Evolutionary conservation across 805 yeast species (phyloP), one percentile per base, ranked within the genome.

Genomic region (Metschnikowia corniflorae): DNA sequence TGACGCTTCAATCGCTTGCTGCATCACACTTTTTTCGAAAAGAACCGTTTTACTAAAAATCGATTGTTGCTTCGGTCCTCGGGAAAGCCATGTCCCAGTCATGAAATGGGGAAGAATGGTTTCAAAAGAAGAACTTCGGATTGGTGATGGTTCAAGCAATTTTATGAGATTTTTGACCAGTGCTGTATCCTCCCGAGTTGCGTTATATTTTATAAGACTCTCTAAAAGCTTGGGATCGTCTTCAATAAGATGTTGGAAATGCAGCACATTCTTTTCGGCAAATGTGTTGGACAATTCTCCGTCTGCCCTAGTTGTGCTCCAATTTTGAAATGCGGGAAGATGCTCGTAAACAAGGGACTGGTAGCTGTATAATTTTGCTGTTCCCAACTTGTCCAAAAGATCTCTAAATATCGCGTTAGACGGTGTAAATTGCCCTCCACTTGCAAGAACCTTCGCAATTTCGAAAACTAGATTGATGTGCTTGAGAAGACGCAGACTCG

Each of bases 1-100:
- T 33, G 69, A 63, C 2, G 53, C 56, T 5, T 47, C 44, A 17
- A 68, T 60, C 0, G 65, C 57, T 5, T 35, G 25, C 26, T 57
- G 55, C 4, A 67, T 42, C 1, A 58, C 43, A 5, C 48, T 43
- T 8, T 46, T 32, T 12, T 18, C 28, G 14, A 37, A 31, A 9
- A 28, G 26, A 6, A 37, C 26, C 14, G 26, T 29, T 24, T 9
- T 16, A 4, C 14, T n/a, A 7, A 15, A 21, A 9, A 8, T 16
- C 21, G 3, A 29, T 3, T 18, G 21, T 16, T 16, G 18, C 31
- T 16, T 21, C 26, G 6, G 16, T 10, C 21, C 5, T 9, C n/a
- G 13, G 10, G 26, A n/a, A 6, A 12, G 14, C n/a, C n/a, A n/a
- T n/a, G n/a, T n/a, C 16, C 23, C 21, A 13, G 23, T 36, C 27